phyloP scores from a whole-genome alignment of 208 protist genomes.

The Wallacemonas rigidus region DNA sequence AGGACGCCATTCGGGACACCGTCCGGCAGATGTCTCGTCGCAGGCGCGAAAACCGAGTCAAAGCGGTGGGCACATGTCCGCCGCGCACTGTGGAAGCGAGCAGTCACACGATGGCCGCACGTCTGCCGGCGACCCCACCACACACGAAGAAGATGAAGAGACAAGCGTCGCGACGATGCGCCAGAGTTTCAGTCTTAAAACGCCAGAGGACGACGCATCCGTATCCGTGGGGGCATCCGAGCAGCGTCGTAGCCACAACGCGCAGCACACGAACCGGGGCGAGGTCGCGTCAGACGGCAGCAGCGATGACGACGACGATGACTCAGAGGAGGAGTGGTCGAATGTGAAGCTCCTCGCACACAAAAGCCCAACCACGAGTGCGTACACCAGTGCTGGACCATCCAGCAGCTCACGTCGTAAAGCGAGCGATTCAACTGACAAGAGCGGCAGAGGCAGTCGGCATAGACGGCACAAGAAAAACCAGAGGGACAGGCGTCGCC shows the following conservation, averaged over 20 bases:
- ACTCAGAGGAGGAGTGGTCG: slow-evolving; percentile 7
- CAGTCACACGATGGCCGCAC: neutral
- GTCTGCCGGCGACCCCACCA: neutral
- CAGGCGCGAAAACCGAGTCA: neutral
- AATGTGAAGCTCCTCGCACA: slow-evolving; percentile 1
- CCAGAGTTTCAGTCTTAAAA: neutral
- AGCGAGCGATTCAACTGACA: neutral
- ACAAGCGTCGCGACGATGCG: neutral
- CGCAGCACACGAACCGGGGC: neutral
- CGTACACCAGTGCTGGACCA: neutral
- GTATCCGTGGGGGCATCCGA: neutral
- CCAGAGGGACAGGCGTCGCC: neutral
- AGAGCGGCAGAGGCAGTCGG: neutral
- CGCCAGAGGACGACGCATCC: neutral
- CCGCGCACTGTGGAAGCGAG: neutral
- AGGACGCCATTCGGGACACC: neutral
- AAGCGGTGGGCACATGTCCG: neutral
- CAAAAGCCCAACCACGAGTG: neutral
- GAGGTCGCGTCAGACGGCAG: neutral
- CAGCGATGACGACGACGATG: slow-evolving; percentile 10
- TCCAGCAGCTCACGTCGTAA: neutral
- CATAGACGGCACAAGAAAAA: neutral
- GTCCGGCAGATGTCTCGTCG: neutral
- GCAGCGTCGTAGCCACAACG: neutral
- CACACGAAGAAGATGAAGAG: neutral